Conservation (phyloP, 1,139 yeast genomes). For the Schwanniomyces etchellsii region DNA sequence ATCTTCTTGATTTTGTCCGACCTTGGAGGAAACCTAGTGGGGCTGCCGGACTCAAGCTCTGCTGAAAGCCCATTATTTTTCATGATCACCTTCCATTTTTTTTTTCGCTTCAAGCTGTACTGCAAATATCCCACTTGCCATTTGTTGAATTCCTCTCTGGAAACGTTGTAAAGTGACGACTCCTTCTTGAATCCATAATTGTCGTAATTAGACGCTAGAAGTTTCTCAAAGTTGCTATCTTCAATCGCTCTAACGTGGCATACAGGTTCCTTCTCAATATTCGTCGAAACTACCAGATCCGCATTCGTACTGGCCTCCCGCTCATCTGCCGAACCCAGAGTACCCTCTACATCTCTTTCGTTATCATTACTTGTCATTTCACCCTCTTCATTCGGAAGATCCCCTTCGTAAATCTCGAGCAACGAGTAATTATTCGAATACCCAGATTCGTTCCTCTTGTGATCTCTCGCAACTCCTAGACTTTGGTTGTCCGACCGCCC, state of each 20-base stretch:
- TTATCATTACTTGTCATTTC: slow-evolving; percentile 1
- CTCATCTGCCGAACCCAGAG: slow-evolving; percentile 4
- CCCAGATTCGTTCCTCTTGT: slow-evolving; percentile 24
- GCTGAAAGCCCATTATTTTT: slow-evolving; percentile 59
- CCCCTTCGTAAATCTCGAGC: slow-evolving; percentile 21
- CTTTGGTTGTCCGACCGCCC: too few relatives aligned
- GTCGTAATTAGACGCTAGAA: slow-evolving; percentile 47
- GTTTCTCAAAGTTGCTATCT: slow-evolving; percentile 3
- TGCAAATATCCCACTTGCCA: slow-evolving; percentile 74
- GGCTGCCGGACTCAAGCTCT: slow-evolving; percentile 26
- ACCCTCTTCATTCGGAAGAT: slow-evolving; percentile 10
- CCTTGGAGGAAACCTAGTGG: slow-evolving; percentile 68
- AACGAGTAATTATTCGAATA: slow-evolving; percentile 32
- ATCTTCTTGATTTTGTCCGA: slow-evolving; percentile 80
- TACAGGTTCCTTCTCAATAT: slow-evolving; percentile 1
- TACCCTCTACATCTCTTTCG: slow-evolving; percentile 1
- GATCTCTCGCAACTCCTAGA: slow-evolving; percentile 8
- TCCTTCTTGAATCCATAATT: slow-evolving; percentile 81
- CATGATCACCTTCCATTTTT: slow-evolving; percentile 70
- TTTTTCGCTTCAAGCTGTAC: slow-evolving; percentile 56
- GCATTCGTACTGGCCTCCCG: slow-evolving; percentile 4
- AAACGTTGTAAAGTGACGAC: slow-evolving; percentile 37
- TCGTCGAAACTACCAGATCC: slow-evolving; percentile 2
- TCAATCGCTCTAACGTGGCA: neutral
- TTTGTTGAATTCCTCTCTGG: slow-evolving; percentile 54